Evolutionary conservation across 345 rosid species (phyloP).

Genomic region (Gossypium stocksii): DNA sequence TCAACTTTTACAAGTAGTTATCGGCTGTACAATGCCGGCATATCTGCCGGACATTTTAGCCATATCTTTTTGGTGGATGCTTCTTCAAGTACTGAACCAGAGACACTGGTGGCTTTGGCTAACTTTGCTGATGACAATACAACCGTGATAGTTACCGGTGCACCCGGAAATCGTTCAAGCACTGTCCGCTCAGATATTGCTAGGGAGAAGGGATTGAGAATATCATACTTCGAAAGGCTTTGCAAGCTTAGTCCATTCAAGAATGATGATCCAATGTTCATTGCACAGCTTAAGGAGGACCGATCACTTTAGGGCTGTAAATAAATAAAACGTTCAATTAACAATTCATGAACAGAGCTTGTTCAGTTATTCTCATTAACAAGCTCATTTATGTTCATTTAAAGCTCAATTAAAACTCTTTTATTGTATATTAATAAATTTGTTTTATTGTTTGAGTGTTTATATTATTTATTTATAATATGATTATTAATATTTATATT

Average conservation of each 20-base stretch:
- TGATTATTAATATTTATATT: too few species aligned
- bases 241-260: constrained; percentile 4
- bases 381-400: too few species aligned
- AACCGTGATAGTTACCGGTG: constrained; percentile 27
- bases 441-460: too few species aligned
- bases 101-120: constrained; percentile 32
- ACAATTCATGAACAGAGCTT: too few species aligned
- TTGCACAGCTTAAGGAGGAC: neutral
- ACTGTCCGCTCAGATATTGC: constrained; percentile 33
- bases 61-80: constrained; percentile 35
- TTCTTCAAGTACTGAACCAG: constrained; percentile 35
- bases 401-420: too few species aligned
- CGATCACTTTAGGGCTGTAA: neutral
- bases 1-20: constrained; percentile 31
- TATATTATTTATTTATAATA: too few species aligned
- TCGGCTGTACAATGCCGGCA: constrained; percentile 26
- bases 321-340: too few species aligned
- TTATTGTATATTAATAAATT: too few species aligned
- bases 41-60: constrained; percentile 31
- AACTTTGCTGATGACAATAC: constrained; percentile 29
- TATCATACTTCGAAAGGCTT: constrained; percentile 35
- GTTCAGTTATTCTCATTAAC: too few species aligned
- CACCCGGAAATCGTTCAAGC: constrained; percentile 12
- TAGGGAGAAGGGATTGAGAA: constrained; percentile 20
- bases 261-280: neutral